These are phyloP conservation scores for Pascua guehoae DNA, from an alignment of 1,284 basidiomycete genomes.

Conservation along the genomic window DNA sequence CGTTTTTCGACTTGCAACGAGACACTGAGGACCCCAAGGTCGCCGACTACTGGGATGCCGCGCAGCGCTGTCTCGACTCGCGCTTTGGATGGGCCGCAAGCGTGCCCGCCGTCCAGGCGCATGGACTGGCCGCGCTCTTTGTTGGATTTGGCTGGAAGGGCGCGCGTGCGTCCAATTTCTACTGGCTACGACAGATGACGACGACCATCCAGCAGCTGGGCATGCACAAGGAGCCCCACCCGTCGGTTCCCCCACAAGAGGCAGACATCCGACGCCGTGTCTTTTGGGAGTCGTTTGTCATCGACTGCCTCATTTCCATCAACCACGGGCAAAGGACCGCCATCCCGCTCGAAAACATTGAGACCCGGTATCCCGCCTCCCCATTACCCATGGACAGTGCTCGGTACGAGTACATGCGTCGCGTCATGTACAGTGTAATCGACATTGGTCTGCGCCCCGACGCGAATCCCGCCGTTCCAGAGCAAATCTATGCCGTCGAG, in stretches of 20 bases:
- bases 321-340: slow-evolving; percentile 41
- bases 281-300: slow-evolving; percentile 38
- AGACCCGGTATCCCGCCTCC: slow-evolving; percentile 29
- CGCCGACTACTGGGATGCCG: slow-evolving; percentile 39
- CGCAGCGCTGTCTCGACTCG: slow-evolving; percentile 42
- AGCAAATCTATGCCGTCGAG: slow-evolving; percentile 26
- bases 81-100: slow-evolving; percentile 42
- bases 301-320: slow-evolving; percentile 39
- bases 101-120: slow-evolving; percentile 41
- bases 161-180: slow-evolving; percentile 36
- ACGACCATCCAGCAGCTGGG: slow-evolving; percentile 39
- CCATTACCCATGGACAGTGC: slow-evolving; percentile 7
- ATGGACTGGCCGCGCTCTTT: slow-evolving; percentile 36
- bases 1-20: slow-evolving; percentile 31
- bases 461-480: slow-evolving; percentile 25
- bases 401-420: slow-evolving; percentile 39
- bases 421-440: slow-evolving; percentile 30
- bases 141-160: slow-evolving; percentile 43
- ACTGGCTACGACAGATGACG: slow-evolving; percentile 42
- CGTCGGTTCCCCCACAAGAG: slow-evolving; percentile 33
- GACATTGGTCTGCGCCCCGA: slow-evolving; percentile 40
- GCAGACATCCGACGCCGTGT: slow-evolving; percentile 39
- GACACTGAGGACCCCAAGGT: slow-evolving; percentile 31
- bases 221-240: slow-evolving; percentile 42
- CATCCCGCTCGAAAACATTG: slow-evolving; percentile 36